Conservation (phyloP, 768 basidiomycete genomes). For the Calocera viscosa region DNA sequence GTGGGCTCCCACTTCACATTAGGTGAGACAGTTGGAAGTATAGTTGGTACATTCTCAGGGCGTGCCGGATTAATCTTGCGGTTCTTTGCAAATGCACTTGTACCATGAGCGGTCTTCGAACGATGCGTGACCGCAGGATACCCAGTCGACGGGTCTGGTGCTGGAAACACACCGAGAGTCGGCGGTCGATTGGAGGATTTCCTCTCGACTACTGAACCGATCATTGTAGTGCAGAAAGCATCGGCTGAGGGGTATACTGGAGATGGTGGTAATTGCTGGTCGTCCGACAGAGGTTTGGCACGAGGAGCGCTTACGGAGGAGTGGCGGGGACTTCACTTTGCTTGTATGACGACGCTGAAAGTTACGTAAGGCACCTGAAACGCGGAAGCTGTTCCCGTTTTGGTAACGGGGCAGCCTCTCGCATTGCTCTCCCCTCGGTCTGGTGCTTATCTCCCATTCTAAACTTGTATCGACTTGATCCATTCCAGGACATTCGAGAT, state of each 20-base stretch:
- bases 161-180: conserved; percentile 20
- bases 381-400: too few species aligned
- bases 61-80: conserved; percentile 1
- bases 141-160: conserved; percentile 31
- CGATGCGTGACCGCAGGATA: conserved; percentile 57
- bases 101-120: conserved; percentile 42
- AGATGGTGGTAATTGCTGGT: too few species aligned
- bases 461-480: too few species aligned
- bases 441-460: too few species aligned
- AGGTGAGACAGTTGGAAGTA: conserved; percentile 16
- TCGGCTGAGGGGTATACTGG: neutral
- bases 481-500: too few species aligned
- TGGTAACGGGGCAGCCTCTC: too few species aligned
- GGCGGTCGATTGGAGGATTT: conserved; percentile 20
- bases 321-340: too few species aligned
- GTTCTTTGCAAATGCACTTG: conserved; percentile 20
- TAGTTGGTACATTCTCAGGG: conserved; percentile 18
- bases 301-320: too few species aligned
- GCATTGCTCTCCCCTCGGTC: too few species aligned
- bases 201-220: conserved; percentile 41
- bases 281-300: too few species aligned
- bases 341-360: too few species aligned
- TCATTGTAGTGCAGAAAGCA: conserved; percentile 17
- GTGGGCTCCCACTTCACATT: conserved; percentile 13
- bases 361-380: too few species aligned